Conservation (phyloP, 1,284 basidiomycete genomes). For the Trametes pubescens region DNA sequence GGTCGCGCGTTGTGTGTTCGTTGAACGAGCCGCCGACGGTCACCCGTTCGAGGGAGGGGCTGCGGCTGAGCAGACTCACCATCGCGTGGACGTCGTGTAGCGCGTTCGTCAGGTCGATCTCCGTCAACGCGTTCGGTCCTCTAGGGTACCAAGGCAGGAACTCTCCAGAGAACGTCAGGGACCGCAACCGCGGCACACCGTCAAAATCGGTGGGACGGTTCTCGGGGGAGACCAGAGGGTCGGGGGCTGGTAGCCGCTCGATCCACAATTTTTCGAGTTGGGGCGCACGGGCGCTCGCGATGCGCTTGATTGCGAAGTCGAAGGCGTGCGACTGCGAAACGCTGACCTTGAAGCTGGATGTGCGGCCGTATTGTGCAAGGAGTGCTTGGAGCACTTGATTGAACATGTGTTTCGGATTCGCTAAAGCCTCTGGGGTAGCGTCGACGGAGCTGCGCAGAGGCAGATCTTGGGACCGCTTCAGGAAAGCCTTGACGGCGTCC, state of each 20-base stretch:
- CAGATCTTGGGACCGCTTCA: too few relatives aligned
- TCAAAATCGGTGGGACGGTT: not conserved
- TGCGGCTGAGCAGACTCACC: not conserved
- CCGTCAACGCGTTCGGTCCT: not conserved
- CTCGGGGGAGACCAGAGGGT: not conserved
- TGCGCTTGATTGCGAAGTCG: too few relatives aligned
- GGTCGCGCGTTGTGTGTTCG: not conserved
- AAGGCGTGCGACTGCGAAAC: not conserved
- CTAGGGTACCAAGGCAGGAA: not conserved
- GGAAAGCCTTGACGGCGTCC: too few relatives aligned
- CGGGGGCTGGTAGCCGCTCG: not conserved
- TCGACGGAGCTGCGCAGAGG: too few relatives aligned
- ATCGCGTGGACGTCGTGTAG: not conserved
- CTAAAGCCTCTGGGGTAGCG: too few relatives aligned
- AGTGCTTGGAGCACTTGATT: too few relatives aligned
- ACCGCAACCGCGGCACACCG: not conserved
- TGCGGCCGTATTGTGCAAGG: not conserved
- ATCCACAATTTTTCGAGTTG: not conserved
- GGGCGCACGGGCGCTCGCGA: not conserved
- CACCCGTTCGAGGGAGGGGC: not conserved
- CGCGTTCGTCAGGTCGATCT: not conserved
- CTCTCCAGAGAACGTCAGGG: not conserved
- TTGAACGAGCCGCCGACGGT: not conserved
- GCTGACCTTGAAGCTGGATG: not conserved
- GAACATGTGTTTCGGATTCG: too few relatives aligned